A percentile compares a stretch with the other conserved stretches of the same genome.
These are phyloP conservation scores for Salix viminalis DNA, from an alignment of 345 rosid genomes.

Conservation along the genomic window DNA sequence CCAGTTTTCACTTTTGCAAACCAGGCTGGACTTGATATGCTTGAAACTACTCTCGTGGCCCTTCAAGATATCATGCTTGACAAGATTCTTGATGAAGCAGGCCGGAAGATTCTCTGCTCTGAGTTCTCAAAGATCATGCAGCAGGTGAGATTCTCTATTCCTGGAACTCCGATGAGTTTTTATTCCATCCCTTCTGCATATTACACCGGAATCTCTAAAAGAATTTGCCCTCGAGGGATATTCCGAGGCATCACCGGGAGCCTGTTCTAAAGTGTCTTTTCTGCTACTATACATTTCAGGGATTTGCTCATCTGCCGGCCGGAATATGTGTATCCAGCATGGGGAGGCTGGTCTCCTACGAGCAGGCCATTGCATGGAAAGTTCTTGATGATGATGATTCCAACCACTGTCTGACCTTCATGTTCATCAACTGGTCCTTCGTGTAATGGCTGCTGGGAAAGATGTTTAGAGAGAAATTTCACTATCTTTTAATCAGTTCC, in stretches of 20 bases:
- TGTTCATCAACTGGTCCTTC: conserved; percentile 96
- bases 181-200: neutral
- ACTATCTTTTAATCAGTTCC: neutral
- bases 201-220: neutral
- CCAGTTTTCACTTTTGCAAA: conserved; percentile 77
- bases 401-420: conserved; percentile 83
- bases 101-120: conserved; percentile 63
- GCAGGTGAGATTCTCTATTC: conserved; percentile 47
- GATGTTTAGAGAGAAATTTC: neutral
- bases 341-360: conserved; percentile 89
- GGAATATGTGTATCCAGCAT: conserved; percentile 94
- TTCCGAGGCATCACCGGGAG: too few species aligned
- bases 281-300: conserved; percentile 35
- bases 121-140: conserved; percentile 92
- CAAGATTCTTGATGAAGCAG: conserved; percentile 75
- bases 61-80: conserved; percentile 92
- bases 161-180: neutral
- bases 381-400: conserved; percentile 82
- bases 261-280: neutral
- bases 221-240: too few species aligned
- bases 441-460: conserved; percentile 34
- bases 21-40: conserved; percentile 98
- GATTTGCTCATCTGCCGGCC: conserved; percentile 74
- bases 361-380: conserved; percentile 92
- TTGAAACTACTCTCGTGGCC: conserved; percentile 87